Base-by-base conservation (phyloP, 1,139 yeast genomes). In the Protomyces lactucae-debilis region DNA sequence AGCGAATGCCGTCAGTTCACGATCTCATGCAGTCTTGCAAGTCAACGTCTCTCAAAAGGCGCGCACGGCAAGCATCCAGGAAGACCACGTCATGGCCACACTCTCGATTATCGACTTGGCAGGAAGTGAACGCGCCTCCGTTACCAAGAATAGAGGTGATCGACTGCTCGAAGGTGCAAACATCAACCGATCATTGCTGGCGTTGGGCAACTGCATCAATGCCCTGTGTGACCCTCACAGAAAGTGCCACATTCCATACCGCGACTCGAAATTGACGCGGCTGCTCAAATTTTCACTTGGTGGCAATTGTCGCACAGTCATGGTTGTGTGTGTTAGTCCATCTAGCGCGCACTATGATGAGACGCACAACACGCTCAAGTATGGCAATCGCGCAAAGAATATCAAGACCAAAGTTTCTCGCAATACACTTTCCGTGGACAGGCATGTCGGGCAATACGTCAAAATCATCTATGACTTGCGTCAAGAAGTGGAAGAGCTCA, bases 61-160 rank as follows among this genome's bases (percentile, higher is more conserved):
- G 10, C 73, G 80, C 0, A 75, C 80, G 3, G 80, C 52, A 67
- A 72, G 69, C 9, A 68, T 69, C 36, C 80, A 80, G 9, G 73
- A 76, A 0, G 83, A 81, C 65, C 78, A 79, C 18, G 76, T 80
- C 52, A 65, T 65, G 40, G 82, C 93, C 43, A 85, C 93, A 0
- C 81, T 93, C 48, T 88, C 95, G 32, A 79, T 93, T 65, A 93
- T 98, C 78, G 99, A 93, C 76, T 80, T 93, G 72, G 99, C 99
- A 0, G 99, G 99, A 25, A 88, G 96, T 18, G 99, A 93, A 75
- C 81, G 89, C 65, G 98, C 97, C 0, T 86, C 95, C 0, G 81
- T 87, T 0, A 90, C 91, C 72, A 66, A 66, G 40, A 66, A 66
- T 37, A 55, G 67, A 8, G 76, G 80, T 0, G 97, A 86, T 71